Base-by-base conservation (phyloP, 140 eudicot species). In the Anethum foeniculum region DNA sequence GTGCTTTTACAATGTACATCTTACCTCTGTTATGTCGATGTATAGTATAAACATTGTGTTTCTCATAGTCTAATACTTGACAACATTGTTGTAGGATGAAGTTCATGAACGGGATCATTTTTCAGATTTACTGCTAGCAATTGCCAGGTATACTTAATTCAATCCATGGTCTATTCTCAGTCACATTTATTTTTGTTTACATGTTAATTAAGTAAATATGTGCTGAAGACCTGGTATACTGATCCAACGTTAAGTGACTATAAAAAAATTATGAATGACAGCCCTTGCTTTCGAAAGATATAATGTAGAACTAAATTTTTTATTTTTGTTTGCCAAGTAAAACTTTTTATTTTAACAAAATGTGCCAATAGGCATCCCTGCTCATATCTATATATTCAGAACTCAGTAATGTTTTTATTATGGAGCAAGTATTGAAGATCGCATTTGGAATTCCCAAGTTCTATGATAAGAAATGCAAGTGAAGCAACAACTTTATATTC, bases 61-160 rank as follows among this genome's bases (percentile, higher is more conserved):
- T 62, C 15, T 32, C 78, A 38, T 49, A 25, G 21, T 78, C 30
- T 68, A 39, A 69, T 54, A 36, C 32, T 5, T 25, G 39, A 19
- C 2, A 68, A 7, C 34, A n/a, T 25, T 23, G 72, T 81, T 52
- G 89, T 81, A 95, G 99, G 99, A 95, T 86, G 99, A 95, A 87
- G 93, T 95, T 84, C 99, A 95, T 80, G 99, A 95, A 85, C 88
- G 99, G 82, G 99, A 95, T 77, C 93, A 97, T 71, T 95, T 84
- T 80, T 89, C 97, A 49, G 99, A 95, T 87, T 89, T 95, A 75
- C 87, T 92, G 92, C 92, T 95, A 21, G 88, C 98, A 78, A 89
- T 95, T 46, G 82, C 93, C 88, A 95, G 98, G 99, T 95, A 65
- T 79, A 80, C 77, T 76, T 43, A 36, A 75, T 75, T 78, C 7